Evolutionary conservation across 148 eudicot species (phyloP).

Genomic region (Heliamphora exappendiculata): DNA sequence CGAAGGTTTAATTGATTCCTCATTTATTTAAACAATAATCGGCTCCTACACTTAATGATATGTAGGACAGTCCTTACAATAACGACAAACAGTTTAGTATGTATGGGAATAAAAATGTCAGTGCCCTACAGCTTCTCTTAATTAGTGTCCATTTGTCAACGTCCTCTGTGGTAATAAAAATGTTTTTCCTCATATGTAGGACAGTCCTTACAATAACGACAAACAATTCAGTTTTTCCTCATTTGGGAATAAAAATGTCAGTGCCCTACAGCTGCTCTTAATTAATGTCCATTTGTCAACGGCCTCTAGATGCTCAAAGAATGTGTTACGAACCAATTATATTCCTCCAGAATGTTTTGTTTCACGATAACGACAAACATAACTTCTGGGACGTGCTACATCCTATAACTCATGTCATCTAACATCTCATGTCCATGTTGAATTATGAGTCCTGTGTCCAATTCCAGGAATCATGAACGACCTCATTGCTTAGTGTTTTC

Average conservation of each 20-base stretch:
- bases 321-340: not conserved
- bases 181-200: not conserved
- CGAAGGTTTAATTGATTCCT: not conserved
- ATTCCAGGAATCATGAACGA: not conserved
- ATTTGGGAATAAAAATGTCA: not conserved
- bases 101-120: too few relatives aligned
- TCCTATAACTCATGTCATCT: not conserved
- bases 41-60: not conserved
- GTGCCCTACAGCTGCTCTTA: not conserved
- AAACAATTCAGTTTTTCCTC: not conserved
- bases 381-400: too few relatives aligned
- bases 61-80: not conserved
- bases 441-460: not conserved
- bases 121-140: too few relatives aligned
- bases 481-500: not conserved
- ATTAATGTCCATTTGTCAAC: not conserved
- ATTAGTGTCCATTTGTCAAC: too few relatives aligned
- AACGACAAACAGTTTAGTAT: too few relatives aligned
- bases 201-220: not conserved
- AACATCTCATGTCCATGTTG: not conserved
- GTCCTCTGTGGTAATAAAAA: not conserved
- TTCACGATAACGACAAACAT: not conserved
- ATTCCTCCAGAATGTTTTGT: not conserved
- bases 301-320: not conserved
- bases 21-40: not conserved